Evolutionary conservation across 192 early-diverging fungal species (phyloP).

Genomic region (Coemansia sp.): DNA sequence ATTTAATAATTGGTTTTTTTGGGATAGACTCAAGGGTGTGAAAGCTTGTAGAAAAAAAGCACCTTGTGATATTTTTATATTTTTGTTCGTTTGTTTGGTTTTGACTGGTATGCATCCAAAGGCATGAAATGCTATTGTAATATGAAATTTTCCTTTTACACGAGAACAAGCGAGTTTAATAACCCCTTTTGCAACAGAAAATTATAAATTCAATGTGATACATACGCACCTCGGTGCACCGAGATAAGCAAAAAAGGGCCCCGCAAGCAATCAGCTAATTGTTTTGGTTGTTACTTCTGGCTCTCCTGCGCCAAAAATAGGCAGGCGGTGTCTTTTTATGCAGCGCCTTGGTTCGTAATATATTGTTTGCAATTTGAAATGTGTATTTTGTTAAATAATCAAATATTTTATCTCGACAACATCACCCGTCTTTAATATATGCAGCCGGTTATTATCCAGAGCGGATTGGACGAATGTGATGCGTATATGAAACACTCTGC

Average conservation of each 20-base stretch:
- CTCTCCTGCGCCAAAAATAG: not conserved
- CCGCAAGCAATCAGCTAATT: not conserved
- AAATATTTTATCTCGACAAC: not conserved
- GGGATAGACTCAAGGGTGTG: not conserved
- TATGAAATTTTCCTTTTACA: not conserved
- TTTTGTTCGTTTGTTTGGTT: not conserved
- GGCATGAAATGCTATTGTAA: not conserved
- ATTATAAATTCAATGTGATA: not conserved
- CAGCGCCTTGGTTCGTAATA: conserved; percentile 1
- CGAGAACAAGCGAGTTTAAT: not conserved
- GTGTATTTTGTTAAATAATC: conserved; percentile 2
- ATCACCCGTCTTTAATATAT: conserved; percentile 34
- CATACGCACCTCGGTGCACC: conserved; percentile 6
- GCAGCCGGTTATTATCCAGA: conserved; percentile 8
- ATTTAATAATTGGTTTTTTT: not conserved
- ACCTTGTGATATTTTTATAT: not conserved
- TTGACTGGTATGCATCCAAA: not conserved
- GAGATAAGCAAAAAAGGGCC: conserved; percentile 1
- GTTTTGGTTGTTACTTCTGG: not conserved
- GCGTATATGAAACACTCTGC: not conserved
- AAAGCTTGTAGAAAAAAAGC: not conserved
- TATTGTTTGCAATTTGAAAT: not conserved
- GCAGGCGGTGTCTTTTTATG: not conserved
- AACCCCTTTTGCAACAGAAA: not conserved
- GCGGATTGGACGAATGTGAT: not conserved